Conservation (phyloP, 179 eudicot species). For the Vitellaria paradoxa region DNA sequence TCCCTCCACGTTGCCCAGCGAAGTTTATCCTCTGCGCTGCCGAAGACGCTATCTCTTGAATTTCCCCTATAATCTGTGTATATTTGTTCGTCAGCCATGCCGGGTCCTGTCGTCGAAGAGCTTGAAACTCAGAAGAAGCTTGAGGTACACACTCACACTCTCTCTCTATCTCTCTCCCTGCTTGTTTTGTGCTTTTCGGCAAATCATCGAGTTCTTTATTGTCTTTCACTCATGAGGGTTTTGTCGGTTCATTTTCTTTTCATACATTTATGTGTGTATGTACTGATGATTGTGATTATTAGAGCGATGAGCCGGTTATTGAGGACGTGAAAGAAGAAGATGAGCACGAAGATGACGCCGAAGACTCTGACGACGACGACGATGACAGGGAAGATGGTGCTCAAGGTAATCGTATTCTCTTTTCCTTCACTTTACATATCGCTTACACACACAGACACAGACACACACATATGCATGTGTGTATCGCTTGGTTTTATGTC, state of each 20-base stretch:
- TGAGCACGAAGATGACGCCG: conserved; percentile 56
- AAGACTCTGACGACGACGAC: conserved; percentile 54
- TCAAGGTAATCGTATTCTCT: conserved; percentile 24
- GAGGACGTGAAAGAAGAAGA: conserved; percentile 81
- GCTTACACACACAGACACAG: too few relatives aligned
- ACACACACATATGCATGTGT: not conserved
- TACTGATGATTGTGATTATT: not conserved
- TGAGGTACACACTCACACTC: conserved; percentile 11
- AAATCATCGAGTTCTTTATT: not conserved
- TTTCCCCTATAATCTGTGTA: not conserved
- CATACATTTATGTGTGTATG: not conserved
- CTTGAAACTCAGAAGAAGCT: conserved; percentile 28
- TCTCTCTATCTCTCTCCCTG: not conserved
- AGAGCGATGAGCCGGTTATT: conserved; percentile 53
- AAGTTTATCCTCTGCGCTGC: not conserved
- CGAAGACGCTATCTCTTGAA: too few relatives aligned
- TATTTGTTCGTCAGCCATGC: conserved; percentile 30
- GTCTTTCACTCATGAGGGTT: too few relatives aligned
- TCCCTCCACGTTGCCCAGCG: not conserved
- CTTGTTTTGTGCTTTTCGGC: not conserved
- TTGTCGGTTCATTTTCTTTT: too few relatives aligned
- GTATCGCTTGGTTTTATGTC: not conserved
- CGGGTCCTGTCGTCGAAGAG: conserved; percentile 59
- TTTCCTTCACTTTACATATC: not conserved
- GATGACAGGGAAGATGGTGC: conserved; percentile 59